phyloP scores from a whole-genome alignment of 2,329 filamentous ascomycete species.

The Diplodia scrobiculata region DNA sequence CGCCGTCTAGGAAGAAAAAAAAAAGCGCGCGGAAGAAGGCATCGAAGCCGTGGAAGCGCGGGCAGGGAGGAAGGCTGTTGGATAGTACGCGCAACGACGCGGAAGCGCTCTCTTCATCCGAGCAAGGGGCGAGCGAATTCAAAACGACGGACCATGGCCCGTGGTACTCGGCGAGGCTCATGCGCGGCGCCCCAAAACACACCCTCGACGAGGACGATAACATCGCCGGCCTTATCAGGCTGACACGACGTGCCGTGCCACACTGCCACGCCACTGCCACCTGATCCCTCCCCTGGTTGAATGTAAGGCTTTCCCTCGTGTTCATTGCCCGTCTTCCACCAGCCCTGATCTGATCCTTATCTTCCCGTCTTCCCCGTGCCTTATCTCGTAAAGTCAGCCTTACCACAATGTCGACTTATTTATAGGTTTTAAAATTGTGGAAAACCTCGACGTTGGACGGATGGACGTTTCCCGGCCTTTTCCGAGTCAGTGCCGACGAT shows the following conservation, averaged over 20 bases:
- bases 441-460: background rate
- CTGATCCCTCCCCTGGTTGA: background rate
- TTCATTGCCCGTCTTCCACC: background rate
- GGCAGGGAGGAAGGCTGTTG: background rate
- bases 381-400: background rate
- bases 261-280: constrained; percentile 17
- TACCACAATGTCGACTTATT: background rate
- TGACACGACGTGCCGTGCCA: background rate
- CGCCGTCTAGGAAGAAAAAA: background rate
- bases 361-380: background rate
- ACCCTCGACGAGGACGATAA: background rate
- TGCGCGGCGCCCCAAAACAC: background rate
- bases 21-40: background rate
- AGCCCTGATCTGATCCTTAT: background rate
- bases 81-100: too few relatives aligned
- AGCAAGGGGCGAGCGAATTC: background rate
- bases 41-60: background rate
- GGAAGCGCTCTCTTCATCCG: background rate
- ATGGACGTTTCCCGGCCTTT: background rate
- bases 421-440: background rate
- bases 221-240: background rate
- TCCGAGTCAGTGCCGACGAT: background rate
- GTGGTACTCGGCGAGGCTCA: background rate
- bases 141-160: background rate
- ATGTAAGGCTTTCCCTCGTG: too few relatives aligned